Evolutionary conservation across 495 filamentous ascomycete species (phyloP).

Genomic region (Podospora didyma): DNA sequence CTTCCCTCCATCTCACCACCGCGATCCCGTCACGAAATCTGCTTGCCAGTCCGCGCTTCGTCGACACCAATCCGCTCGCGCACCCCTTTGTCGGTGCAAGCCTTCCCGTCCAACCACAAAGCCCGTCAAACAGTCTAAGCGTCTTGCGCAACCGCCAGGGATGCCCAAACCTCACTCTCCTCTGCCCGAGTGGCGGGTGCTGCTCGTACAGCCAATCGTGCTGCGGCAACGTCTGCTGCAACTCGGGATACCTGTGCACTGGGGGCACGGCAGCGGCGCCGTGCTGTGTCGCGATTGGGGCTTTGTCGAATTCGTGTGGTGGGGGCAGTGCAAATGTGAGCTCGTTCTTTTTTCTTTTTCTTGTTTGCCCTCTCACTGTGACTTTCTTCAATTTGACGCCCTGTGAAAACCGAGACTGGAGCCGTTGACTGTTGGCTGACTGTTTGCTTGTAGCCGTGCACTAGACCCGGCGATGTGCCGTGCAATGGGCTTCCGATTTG

Average conservation of each 20-base stretch:
- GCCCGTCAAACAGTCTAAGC: too few species aligned
- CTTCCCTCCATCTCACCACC: too few species aligned
- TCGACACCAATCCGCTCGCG: too few species aligned
- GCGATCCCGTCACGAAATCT: too few species aligned
- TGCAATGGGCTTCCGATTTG: not conserved
- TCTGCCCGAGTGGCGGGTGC: not conserved
- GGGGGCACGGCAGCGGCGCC: not conserved
- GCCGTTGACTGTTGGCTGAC: not conserved
- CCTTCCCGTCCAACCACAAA: too few species aligned
- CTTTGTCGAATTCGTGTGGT: not conserved
- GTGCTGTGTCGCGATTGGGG: not conserved
- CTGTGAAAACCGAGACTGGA: not conserved
- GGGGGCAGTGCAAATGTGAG: not conserved
- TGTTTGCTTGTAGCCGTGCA: not conserved
- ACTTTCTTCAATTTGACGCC: too few species aligned
- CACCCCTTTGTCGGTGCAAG: too few species aligned
- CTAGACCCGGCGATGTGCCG: not conserved
- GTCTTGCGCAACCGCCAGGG: too few species aligned
- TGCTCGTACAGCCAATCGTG: not conserved
- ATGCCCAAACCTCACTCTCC: not conserved
- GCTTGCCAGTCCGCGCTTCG: too few species aligned
- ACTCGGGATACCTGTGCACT: not conserved
- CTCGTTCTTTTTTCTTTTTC: too few species aligned
- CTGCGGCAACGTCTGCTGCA: slow-evolving; percentile 2
- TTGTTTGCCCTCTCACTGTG: too few species aligned